A percentile compares a stretch with the other conserved stretches of the same genome.
These are phyloP conservation scores for Colletotrichum destructivum DNA, from an alignment of 2,329 filamentous ascomycete species.

Conservation along the genomic window DNA sequence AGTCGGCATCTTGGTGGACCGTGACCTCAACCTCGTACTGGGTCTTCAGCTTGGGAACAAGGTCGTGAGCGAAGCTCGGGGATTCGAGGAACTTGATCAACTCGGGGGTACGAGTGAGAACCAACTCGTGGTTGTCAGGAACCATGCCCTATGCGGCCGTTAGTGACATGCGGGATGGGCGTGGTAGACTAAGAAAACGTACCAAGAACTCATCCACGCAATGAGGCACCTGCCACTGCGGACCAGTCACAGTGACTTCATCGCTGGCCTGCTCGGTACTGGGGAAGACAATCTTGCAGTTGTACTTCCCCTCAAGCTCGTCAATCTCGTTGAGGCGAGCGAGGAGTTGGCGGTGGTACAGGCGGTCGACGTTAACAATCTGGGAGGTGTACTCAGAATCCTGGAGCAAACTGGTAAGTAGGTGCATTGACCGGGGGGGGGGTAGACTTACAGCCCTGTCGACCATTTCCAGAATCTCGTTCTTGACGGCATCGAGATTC, in stretches of 20 bases:
- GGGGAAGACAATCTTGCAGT: constrained; percentile 99
- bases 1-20: constrained; percentile 75
- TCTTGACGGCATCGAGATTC: constrained; percentile 96
- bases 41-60: constrained; percentile 86
- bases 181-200: constrained; percentile 51
- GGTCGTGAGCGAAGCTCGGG: constrained; percentile 83
- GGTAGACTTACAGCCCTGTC: constrained; percentile 82
- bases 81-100: constrained; percentile 88
- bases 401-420: constrained; percentile 55
- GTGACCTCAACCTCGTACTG: constrained; percentile 94
- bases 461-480: constrained; percentile 99
- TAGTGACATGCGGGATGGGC: constrained; percentile 11
- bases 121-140: constrained; percentile 93
- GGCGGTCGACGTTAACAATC: constrained; percentile 91
- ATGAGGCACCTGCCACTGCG: constrained; percentile 97
- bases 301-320: constrained; percentile 98
- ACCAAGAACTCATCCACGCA: constrained; percentile 95
- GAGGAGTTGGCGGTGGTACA: constrained; percentile 96
- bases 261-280: constrained; percentile 98
- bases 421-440: not conserved
- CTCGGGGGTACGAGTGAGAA: constrained; percentile 82
- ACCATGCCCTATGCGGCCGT: constrained; percentile 82
- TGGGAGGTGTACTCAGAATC: constrained; percentile 98
- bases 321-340: constrained; percentile 91
- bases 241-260: constrained; percentile 93